Evolutionary conservation across 2,329 filamentous ascomycete species (phyloP), one percentile per base, ranked within the genome.

Genomic region (Penicillium sp.): DNA sequence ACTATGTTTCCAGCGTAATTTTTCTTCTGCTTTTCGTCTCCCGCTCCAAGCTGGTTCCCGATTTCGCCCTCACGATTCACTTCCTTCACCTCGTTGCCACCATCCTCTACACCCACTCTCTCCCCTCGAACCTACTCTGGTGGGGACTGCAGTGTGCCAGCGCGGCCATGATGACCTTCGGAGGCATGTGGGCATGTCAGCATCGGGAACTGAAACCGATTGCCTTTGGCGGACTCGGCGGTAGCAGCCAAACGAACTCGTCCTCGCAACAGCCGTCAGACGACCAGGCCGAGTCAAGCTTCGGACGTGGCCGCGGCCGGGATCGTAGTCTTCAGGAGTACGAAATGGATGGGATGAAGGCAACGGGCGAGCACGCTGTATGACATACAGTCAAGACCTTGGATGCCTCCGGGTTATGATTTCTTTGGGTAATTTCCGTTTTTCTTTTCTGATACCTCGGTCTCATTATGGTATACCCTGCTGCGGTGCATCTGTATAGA

Each of bases 61-160:
- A 99, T 74, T 99, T 97, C 70, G 89, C 90, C 28, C 77, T 96
- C 22, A 96, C 92, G 2, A 82, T 96, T 16, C 90, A 95, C 75
- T 82, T 89, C 69, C 77, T 96, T 38, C 89, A 96, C 69, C 81
- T 96, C 47, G 58, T 94, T 63, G 72, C 90, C 63, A 89, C 89
- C 25, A 86, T 85, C 18, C 70, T 96, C 30, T 96, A 95, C 73
- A 87, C 89, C 3, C 84, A 85, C 64, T 81, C 83, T 9, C 69
- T 97, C 25, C 94, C 94, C 1, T 79, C 81, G 9, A 86, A 92
- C 69, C 74, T 84, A 57, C 87, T 95, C 64, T 99, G 94, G 94
- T 99, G 94, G 92, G 76, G 74, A 2, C 70, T 89, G 1, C 85
- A 89, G 66, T 70, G 79, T 44, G 76, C 76, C 36, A 87, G 83